phyloP scores from a whole-genome alignment of 2,329 filamentous ascomycete genomes.

The Diatrype stigma region DNA sequence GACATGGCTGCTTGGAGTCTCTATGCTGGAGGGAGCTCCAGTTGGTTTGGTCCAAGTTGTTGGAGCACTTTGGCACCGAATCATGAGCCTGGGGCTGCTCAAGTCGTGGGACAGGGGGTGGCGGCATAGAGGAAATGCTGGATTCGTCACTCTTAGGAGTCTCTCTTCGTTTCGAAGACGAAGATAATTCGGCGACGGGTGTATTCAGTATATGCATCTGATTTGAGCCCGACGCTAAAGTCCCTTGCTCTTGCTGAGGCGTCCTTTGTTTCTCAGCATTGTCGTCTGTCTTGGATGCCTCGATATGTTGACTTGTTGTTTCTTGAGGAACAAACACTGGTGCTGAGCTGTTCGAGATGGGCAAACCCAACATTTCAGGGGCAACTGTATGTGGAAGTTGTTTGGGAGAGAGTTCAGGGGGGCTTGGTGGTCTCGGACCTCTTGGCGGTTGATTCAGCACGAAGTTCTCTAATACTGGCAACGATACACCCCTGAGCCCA shows the following conservation, averaged over 20 bases:
- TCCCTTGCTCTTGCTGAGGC: slow-evolving; percentile 1
- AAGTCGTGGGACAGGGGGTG: slow-evolving; percentile 9
- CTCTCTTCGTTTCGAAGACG: background rate
- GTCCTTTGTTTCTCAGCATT: slow-evolving; percentile 3
- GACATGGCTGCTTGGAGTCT: slow-evolving; percentile 24
- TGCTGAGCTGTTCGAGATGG: background rate
- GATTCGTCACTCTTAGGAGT: slow-evolving; percentile 1
- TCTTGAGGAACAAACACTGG: background rate
- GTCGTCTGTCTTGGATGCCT: slow-evolving; percentile 6
- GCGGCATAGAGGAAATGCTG: slow-evolving; percentile 16
- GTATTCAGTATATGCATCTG: slow-evolving; percentile 7
- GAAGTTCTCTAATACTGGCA: slow-evolving; percentile 31
- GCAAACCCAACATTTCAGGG: slow-evolving; percentile 5
- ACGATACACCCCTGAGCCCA: slow-evolving; percentile 27
- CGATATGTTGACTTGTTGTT: slow-evolving; percentile 1
- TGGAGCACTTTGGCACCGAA: slow-evolving; percentile 2
- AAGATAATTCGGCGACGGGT: slow-evolving; percentile 2
- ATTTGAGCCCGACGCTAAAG: background rate
- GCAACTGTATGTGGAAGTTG: slow-evolving; percentile 23
- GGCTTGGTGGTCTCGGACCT: slow-evolving; percentile 19
- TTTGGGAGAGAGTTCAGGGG: slow-evolving; percentile 34
- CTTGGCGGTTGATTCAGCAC: slow-evolving; percentile 23
- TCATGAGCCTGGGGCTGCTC: slow-evolving; percentile 5
- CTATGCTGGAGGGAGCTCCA: slow-evolving; percentile 5
- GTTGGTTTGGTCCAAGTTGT: slow-evolving; percentile 1